These are phyloP conservation scores for Sugiyamaella smithiae DNA, from an alignment of 805 yeast species.

Conservation along the genomic window DNA sequence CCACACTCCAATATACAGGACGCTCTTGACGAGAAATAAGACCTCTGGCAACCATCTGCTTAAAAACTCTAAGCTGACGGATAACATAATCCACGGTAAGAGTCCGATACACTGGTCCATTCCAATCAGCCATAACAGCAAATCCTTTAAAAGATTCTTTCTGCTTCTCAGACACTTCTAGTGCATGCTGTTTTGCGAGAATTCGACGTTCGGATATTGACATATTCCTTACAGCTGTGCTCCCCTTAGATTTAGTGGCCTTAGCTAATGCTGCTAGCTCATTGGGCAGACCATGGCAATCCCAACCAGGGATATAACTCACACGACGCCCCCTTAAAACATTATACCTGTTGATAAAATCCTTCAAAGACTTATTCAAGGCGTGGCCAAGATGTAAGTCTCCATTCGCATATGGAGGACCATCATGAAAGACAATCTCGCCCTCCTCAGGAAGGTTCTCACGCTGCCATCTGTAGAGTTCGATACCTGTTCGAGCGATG, in stretches of 20 bases:
- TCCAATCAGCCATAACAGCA: conserved; percentile 85
- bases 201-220: conserved; percentile 56
- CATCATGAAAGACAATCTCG: conserved; percentile 73
- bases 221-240: conserved; percentile 27
- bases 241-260: conserved; percentile 38
- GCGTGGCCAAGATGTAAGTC: conserved; percentile 91
- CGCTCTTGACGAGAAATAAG: conserved; percentile 79
- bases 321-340: conserved; percentile 61
- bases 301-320: conserved; percentile 92
- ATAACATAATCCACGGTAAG: conserved; percentile 68
- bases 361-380: conserved; percentile 83
- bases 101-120: conserved; percentile 62
- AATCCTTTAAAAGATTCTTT: conserved; percentile 59
- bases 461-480: conserved; percentile 65
- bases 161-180: conserved; percentile 62
- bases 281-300: conserved; percentile 96
- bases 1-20: conserved; percentile 98
- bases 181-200: conserved; percentile 69
- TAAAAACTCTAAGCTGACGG: conserved; percentile 70
- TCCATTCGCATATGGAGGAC: conserved; percentile 99
- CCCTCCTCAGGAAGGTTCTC: conserved; percentile 35
- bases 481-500: conserved; percentile 30
- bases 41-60: conserved; percentile 58
- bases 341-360: conserved; percentile 72
- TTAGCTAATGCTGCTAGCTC: conserved; percentile 75